These are phyloP conservation scores for Leucosporidium scottii DNA, from an alignment of 768 basidiomycete genomes.

Conservation along the genomic window DNA sequence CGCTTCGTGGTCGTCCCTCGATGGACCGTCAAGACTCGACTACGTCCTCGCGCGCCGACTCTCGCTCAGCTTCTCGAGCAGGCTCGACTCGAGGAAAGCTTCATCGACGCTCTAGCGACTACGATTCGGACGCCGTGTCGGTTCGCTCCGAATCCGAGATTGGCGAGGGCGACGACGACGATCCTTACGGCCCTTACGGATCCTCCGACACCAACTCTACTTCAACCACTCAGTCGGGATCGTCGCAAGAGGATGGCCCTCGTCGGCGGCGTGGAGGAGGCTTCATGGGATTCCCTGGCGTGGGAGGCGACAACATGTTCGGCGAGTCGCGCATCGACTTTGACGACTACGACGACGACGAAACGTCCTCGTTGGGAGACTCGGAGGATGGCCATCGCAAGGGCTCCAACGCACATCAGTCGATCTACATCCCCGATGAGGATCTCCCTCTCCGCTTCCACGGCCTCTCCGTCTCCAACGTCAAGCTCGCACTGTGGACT, in stretches of 20 bases:
- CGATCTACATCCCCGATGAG: slow-evolving; percentile 77
- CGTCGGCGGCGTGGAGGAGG: slow-evolving; percentile 14
- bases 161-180: slow-evolving; percentile 29
- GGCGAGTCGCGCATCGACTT: slow-evolving; percentile 77
- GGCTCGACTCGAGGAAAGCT: slow-evolving; percentile 1
- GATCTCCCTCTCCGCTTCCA: slow-evolving; percentile 80
- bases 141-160: slow-evolving; percentile 11
- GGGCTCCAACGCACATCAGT: slow-evolving; percentile 55
- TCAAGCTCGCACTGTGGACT: slow-evolving; percentile 65
- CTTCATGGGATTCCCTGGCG: slow-evolving; percentile 27
- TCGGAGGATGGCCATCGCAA: slow-evolving; percentile 7
- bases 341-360: slow-evolving; percentile 30
- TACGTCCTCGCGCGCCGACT: not conserved
- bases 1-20: slow-evolving; percentile 8
- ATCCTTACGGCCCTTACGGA: slow-evolving; percentile 37
- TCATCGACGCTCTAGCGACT: not conserved
- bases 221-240: slow-evolving; percentile 16
- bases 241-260: slow-evolving; percentile 18
- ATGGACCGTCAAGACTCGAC: slow-evolving; percentile 5
- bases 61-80: slow-evolving; percentile 2
- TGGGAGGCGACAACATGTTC: slow-evolving; percentile 60
- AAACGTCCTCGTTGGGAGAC: slow-evolving; percentile 1
- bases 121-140: slow-evolving; percentile 49
- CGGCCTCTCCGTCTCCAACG: slow-evolving; percentile 64
- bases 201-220: slow-evolving; percentile 19